Conservation (phyloP, 257 asterid species). For the Capsicum rhomboideum region DNA sequence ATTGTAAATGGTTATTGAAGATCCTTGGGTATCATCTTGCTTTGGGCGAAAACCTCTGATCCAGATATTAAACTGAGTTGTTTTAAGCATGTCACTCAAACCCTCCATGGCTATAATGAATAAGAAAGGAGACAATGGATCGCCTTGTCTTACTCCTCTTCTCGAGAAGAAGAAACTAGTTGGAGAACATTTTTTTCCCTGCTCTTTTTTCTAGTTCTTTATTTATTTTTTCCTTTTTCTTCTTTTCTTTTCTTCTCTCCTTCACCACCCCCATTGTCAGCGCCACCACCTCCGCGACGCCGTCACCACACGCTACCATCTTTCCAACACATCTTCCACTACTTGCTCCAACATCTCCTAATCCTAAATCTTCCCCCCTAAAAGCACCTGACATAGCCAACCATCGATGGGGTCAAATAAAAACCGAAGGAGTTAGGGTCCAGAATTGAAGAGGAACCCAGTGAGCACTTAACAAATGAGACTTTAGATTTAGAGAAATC, state of each 20-base stretch:
- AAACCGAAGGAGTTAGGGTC: neutral
- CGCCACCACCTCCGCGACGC: neutral
- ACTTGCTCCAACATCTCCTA: neutral
- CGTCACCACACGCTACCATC: neutral
- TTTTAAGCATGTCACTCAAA: no score
- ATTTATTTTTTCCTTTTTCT: neutral
- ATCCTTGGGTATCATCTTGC: no score
- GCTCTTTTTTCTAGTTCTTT: neutral
- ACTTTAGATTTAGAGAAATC: neutral
- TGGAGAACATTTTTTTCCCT: no score
- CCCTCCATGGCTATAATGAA: no score
- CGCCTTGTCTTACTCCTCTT: no score
- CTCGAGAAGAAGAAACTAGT: no score
- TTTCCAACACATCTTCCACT: neutral
- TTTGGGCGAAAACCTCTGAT: no score
- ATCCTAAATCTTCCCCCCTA: neutral
- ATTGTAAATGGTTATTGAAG: no score
- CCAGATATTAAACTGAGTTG: no score
- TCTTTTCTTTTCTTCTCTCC: neutral
- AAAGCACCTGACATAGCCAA: neutral
- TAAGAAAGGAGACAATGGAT: no score
- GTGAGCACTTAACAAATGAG: neutral
- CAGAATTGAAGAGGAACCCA: neutral
- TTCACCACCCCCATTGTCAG: neutral
- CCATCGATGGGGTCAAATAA: neutral